These are phyloP conservation scores for Daldinia concentrica DNA, from an alignment of 495 filamentous ascomycete genomes.

Conservation along the genomic window DNA sequence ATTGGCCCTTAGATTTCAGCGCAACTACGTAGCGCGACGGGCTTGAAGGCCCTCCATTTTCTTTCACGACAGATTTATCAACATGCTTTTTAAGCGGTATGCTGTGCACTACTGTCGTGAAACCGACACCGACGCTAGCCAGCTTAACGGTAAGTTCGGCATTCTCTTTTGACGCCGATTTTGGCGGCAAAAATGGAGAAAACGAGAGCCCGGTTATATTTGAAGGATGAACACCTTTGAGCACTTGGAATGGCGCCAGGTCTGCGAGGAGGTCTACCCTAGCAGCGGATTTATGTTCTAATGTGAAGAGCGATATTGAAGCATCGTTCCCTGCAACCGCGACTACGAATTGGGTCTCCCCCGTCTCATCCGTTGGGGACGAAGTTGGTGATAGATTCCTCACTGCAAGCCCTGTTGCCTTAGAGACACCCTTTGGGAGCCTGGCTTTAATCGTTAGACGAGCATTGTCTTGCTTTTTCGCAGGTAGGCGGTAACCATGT, in stretches of 20 bases:
- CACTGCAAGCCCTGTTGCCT: conserved; percentile 77
- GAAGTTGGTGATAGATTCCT: conserved; percentile 66
- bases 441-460: conserved; percentile 52
- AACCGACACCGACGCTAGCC: conserved; percentile 84
- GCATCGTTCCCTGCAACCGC: conserved; percentile 86
- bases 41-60: conserved; percentile 55
- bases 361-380: conserved; percentile 54
- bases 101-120: conserved; percentile 85
- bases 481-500: conserved; percentile 60
- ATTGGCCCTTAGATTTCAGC: conserved; percentile 61
- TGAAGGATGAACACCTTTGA: conserved; percentile 79
- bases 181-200: conserved; percentile 72
- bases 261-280: conserved; percentile 62
- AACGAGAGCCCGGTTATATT: conserved; percentile 88
- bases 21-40: conserved; percentile 73
- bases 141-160: conserved; percentile 73
- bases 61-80: conserved; percentile 57
- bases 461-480: conserved; percentile 51
- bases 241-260: conserved; percentile 68
- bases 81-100: conserved; percentile 68
- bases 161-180: conserved; percentile 50
- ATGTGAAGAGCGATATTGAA: conserved; percentile 78
- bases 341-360: conserved; percentile 76
- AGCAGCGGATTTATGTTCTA: conserved; percentile 64
- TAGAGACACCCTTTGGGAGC: conserved; percentile 54